Conservation (phyloP, 805 yeast species). For the Candida schatavii region DNA sequence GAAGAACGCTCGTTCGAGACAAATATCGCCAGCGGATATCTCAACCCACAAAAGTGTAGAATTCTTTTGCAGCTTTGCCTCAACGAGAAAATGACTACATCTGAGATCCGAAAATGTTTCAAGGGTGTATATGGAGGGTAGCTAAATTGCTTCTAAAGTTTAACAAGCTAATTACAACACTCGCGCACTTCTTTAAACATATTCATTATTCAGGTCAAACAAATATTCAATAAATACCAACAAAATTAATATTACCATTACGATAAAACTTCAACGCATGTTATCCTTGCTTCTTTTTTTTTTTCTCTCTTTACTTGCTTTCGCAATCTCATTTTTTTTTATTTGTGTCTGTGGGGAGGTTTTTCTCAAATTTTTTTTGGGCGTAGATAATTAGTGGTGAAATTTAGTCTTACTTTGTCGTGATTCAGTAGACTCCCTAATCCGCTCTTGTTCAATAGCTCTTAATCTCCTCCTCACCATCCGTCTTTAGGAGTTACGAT, state of each 20-base stretch:
- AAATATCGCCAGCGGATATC: slow-evolving; percentile 60
- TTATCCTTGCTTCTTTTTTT: neutral
- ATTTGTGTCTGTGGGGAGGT: neutral
- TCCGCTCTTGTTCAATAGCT: neutral
- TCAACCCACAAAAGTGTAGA: slow-evolving; percentile 65
- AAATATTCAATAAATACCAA: slow-evolving; percentile 2
- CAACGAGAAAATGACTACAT: slow-evolving; percentile 33
- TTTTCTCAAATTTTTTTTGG: neutral
- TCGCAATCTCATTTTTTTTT: too few relatives aligned
- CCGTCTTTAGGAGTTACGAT: slow-evolving; percentile 20
- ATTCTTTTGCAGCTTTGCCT: slow-evolving; percentile 57
- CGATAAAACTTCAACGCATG: neutral
- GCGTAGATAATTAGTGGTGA: neutral
- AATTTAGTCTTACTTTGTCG: neutral
- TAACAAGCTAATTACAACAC: neutral
- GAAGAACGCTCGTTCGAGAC: slow-evolving; percentile 25
- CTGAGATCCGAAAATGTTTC: slow-evolving; percentile 45
- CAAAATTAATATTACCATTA: neutral
- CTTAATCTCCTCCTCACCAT: slow-evolving; percentile 3
- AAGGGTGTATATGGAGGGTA: slow-evolving; percentile 53
- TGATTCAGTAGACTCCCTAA: neutral
- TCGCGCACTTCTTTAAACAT: neutral
- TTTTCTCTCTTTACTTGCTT: too few relatives aligned
- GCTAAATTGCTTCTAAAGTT: too few relatives aligned
- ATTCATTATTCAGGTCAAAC: neutral